Percentiles rank a stretch among this genome's conserved stretches.
Conservation (phyloP, 495 filamentous ascomycete genomes). For the Penicillium cosmopolitanum region DNA sequence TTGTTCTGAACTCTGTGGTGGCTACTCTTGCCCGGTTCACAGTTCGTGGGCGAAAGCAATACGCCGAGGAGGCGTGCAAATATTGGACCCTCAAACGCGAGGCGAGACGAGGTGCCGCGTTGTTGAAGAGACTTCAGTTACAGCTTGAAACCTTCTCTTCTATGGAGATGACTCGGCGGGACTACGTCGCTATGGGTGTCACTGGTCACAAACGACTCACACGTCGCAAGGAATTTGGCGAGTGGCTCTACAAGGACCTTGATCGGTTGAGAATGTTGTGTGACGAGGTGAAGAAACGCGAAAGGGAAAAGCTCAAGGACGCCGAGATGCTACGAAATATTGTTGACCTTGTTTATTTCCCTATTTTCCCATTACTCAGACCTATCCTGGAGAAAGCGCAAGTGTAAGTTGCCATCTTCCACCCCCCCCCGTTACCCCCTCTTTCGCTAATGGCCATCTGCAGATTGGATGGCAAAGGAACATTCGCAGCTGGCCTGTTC, state of each 20-base stretch:
- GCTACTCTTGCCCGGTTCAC: constrained; percentile 77
- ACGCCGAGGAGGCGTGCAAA: constrained; percentile 86
- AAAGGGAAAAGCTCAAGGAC: constrained; percentile 72
- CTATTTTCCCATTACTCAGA: constrained; percentile 74
- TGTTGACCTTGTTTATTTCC: constrained; percentile 89
- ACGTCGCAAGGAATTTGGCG: constrained; percentile 85
- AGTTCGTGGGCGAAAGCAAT: constrained; percentile 86
- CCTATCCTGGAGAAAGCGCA: constrained; percentile 81
- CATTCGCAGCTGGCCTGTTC: constrained; percentile 68
- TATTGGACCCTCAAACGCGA: constrained; percentile 99
- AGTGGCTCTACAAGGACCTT: constrained; percentile 73
- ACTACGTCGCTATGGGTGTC: constrained; percentile 90
- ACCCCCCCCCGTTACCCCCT: too few relatives aligned
- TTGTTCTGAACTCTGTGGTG: constrained; percentile 79
- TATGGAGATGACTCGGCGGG: constrained; percentile 92
- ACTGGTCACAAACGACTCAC: constrained; percentile 76
- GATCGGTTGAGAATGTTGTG: constrained; percentile 70
- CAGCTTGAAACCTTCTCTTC: constrained; percentile 89
- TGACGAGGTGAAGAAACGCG: constrained; percentile 69
- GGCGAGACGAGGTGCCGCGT: constrained; percentile 83
- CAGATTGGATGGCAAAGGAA: constrained; percentile 73
- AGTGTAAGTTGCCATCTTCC: constrained; percentile 51
- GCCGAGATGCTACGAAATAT: constrained; percentile 74
- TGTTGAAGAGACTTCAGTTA: constrained; percentile 89
- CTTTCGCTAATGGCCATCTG: constrained; percentile 38